These are phyloP conservation scores for Agrocybe chaxingu DNA, from an alignment of 768 basidiomycete genomes.

Conservation along the genomic window DNA sequence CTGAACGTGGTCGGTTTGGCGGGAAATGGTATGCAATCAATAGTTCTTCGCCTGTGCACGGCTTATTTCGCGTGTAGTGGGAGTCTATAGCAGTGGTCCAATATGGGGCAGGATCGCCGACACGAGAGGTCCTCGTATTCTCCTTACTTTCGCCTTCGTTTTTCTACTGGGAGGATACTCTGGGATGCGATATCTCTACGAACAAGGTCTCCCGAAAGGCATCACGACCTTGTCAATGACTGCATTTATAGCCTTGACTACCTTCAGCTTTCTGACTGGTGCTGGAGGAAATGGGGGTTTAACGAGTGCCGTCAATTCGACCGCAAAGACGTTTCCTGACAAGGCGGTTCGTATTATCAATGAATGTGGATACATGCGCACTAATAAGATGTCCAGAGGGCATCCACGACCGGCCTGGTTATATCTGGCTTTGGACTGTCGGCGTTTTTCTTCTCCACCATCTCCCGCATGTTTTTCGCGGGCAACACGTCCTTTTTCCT, in stretches of 20 bases:
- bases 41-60: background rate
- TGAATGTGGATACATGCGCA: constrained; percentile 1
- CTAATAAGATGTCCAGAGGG: constrained; percentile 46
- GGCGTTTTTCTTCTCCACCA: constrained; percentile 82
- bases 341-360: constrained; percentile 43
- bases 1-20: constrained; percentile 80
- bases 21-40: constrained; percentile 56
- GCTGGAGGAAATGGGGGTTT: constrained; percentile 74
- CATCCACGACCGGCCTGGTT: constrained; percentile 72
- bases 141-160: constrained; percentile 56
- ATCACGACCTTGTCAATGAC: constrained; percentile 35
- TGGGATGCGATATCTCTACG: constrained; percentile 68
- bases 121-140: constrained; percentile 63
- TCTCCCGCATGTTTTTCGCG: constrained; percentile 69
- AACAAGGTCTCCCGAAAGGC: constrained; percentile 41
- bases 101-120: constrained; percentile 82
- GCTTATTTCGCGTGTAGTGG: constrained; percentile 41
- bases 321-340: constrained; percentile 81
- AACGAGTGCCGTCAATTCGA: constrained; percentile 69
- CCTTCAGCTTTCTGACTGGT: constrained; percentile 73
- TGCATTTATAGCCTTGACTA: constrained; percentile 47
- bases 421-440: constrained; percentile 88
- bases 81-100: constrained; percentile 75
- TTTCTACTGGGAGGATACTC: constrained; percentile 69
- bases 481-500: constrained; percentile 80